Conservation (phyloP, 208 protist genomes). For the Trypanosoma rangeli region DNA sequence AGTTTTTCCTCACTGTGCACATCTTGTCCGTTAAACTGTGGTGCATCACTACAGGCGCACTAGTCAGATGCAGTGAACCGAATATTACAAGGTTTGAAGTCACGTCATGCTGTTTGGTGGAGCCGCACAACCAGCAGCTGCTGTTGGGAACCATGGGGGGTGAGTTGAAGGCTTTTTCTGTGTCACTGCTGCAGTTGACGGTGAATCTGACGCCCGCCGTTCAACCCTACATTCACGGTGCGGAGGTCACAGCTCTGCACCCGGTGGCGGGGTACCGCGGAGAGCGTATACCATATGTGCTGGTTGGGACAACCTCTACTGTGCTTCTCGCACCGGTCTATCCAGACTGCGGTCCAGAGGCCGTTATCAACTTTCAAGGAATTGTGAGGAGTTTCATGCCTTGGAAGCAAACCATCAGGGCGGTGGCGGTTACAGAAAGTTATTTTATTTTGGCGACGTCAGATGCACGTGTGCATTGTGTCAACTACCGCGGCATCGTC, state of each 20-base stretch:
- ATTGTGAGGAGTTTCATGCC: conserved; percentile 23
- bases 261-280: conserved; percentile 39
- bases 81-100: conserved; percentile 38
- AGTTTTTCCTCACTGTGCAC: conserved; percentile 44
- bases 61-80: conserved; percentile 31
- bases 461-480: conserved; percentile 25
- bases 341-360: conserved; percentile 13
- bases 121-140: conserved; percentile 43
- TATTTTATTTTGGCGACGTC: conserved; percentile 32
- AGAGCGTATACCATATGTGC: conserved; percentile 30
- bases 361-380: conserved; percentile 29
- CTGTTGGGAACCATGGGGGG: conserved; percentile 44
- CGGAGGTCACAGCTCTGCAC: conserved; percentile 41
- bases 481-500: conserved; percentile 23
- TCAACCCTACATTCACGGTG: conserved; percentile 8
- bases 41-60: conserved; percentile 32
- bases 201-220: conserved; percentile 33
- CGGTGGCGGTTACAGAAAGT: conserved; percentile 10
- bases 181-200: conserved; percentile 34
- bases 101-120: conserved; percentile 37
- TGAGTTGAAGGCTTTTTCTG: conserved; percentile 48
- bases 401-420: conserved; percentile 18
- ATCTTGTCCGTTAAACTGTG: conserved; percentile 45
- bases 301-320: conserved; percentile 32
- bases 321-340: conserved; percentile 32